Base-by-base conservation (phyloP, 345 rosid genomes). In the Hypericum perforatum region DNA sequence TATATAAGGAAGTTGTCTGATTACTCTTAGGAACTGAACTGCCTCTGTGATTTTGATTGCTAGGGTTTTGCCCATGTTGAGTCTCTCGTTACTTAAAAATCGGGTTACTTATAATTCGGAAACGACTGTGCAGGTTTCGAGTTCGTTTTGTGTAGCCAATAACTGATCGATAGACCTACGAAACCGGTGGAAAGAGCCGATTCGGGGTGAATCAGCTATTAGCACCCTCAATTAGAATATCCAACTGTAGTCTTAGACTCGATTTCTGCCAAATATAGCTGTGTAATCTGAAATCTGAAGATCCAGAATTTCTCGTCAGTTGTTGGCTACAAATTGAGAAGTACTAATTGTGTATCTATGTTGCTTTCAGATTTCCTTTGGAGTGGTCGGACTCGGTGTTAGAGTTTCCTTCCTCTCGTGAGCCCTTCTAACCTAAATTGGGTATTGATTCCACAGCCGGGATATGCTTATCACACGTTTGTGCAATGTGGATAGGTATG, bases 341-440 rank as follows among this genome's bases (percentile, higher is more conserved):
- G 32, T 11, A n/a, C 9, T 52, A 5, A 0, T 9, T 36, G 8
- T 3, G 6, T 37, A 7, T 51, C 6, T 2, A 11, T 29, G 3
- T 52, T 37, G n/a, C 39, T 67, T 72, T 76, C 82, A 90, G 97
- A 77, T 86, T 16, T 86, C 97, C 5, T 90, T 90, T 71, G 97
- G 97, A 63, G 91, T 84, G 37, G 70, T 90, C 67, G 98, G 95
- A 48, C 70, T 90, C 46, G 75, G 96, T 57, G 66, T 81, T 39
- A 94, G 96, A 5, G 15, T 90, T 65, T 80, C 95, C 2, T 88
- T 86, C 3, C 78, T 84, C 14, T 78, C 89, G 94, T 92, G 63
- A 92, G 95, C 79, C 55, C 37, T 42, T 62, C 16, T 41, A 9
- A 16, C 12, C 50, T 53, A 13, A 3, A 7, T 10, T 7, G 3